These are phyloP conservation scores for Chalaropsis thielavioides DNA, from an alignment of 2,329 filamentous ascomycete genomes.

Conservation along the genomic window DNA sequence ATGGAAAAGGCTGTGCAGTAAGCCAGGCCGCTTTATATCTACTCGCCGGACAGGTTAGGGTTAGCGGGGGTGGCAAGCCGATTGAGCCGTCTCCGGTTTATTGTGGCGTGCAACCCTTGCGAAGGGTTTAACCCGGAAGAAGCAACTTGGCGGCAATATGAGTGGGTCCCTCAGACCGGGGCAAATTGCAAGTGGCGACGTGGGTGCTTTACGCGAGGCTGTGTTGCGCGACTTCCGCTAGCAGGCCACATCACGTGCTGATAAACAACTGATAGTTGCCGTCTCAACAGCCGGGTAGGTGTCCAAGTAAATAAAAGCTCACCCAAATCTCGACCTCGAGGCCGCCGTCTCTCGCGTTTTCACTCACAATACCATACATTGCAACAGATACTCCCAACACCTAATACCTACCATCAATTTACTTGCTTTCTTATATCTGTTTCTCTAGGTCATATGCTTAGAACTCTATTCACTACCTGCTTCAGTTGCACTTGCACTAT, in stretches of 20 bases:
- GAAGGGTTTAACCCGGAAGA: background rate
- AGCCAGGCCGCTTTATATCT: background rate
- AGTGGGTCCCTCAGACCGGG: too few relatives aligned
- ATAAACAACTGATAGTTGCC: conserved; percentile 14
- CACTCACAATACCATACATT: background rate
- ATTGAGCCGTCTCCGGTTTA: background rate
- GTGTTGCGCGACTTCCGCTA: background rate
- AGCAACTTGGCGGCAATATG: background rate
- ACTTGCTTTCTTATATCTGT: conserved; percentile 21
- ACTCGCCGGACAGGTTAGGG: background rate
- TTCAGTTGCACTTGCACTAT: conserved; percentile 1
- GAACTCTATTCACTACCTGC: conserved; percentile 9
- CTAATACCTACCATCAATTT: conserved; percentile 18
- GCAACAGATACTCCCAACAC: background rate
- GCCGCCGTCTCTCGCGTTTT: background rate
- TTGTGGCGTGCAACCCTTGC: background rate
- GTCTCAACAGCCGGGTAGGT: conserved; percentile 23
- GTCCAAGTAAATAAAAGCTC: conserved; percentile 33
- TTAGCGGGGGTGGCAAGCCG: background rate
- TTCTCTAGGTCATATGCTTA: conserved; percentile 21
- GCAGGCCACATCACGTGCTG: conserved; percentile 11
- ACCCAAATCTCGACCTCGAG: background rate
- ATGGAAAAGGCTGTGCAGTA: too few relatives aligned
- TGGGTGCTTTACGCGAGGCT: too few relatives aligned
- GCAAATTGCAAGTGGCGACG: too few relatives aligned